A percentile compares a stretch with the other conserved stretches of the same genome.
phyloP scores from a whole-genome alignment of 768 basidiomycete species.

The Xerocomellus intermedius region DNA sequence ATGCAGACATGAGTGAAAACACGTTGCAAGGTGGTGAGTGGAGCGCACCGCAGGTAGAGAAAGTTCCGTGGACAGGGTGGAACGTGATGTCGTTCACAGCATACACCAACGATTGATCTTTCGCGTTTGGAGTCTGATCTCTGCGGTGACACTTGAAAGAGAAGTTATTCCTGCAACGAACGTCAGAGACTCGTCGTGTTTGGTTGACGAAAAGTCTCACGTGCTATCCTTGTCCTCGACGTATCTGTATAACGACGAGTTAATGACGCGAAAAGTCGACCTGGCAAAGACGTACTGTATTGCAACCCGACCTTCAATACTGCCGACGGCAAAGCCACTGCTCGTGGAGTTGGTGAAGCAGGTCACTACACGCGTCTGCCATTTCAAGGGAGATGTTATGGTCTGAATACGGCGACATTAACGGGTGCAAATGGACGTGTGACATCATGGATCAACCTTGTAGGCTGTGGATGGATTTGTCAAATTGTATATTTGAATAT shows the following conservation, averaged over 20 bases:
- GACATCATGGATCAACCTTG: conserved; percentile 50
- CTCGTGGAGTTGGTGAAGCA: conserved; percentile 69
- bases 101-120: conserved; percentile 70
- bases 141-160: conserved; percentile 84
- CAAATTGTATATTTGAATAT: conserved; percentile 87
- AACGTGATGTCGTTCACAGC: conserved; percentile 86
- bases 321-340: conserved; percentile 81
- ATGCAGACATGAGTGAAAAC: conserved; percentile 12
- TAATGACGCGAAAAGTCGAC: neutral
- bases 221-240: conserved; percentile 79
- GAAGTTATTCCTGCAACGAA: conserved; percentile 62
- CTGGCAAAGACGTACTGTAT: conserved; percentile 71
- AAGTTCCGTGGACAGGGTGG: conserved; percentile 82
- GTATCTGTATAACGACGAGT: conserved; percentile 48
- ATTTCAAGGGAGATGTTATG: conserved; percentile 84
- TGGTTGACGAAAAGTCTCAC: conserved; percentile 39
- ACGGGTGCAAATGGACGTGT: neutral
- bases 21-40: conserved; percentile 21
- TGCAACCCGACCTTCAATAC: conserved; percentile 88
- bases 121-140: conserved; percentile 52
- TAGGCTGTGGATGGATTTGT: conserved; percentile 75
- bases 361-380: conserved; percentile 86
- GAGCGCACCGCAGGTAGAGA: conserved; percentile 69
- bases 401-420: conserved; percentile 44
- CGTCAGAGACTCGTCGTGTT: neutral